phyloP scores from a whole-genome alignment of 805 yeast genomes.

The Saccharomycopsis schoenii region DNA sequence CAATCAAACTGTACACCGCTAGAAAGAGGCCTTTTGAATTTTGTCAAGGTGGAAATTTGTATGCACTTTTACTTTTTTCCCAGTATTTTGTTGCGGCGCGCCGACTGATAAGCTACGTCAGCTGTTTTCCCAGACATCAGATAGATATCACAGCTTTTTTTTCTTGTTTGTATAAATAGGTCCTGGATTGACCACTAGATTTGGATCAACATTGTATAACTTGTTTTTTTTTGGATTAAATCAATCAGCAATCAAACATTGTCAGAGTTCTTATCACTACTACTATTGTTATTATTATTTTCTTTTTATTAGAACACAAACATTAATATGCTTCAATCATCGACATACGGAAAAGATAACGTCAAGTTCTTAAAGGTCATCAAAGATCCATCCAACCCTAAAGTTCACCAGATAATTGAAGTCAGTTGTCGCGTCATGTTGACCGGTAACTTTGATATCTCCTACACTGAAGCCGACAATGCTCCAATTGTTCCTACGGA shows the following conservation, averaged over 20 bases:
- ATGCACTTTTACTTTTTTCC: too few species aligned
- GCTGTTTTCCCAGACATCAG: too few species aligned
- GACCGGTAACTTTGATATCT: constrained; percentile 66
- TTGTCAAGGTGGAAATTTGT: too few species aligned
- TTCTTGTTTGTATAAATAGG: neutral
- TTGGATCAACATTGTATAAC: too few species aligned
- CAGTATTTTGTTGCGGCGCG: neutral
- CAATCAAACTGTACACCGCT: neutral
- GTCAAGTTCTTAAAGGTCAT: constrained; percentile 87
- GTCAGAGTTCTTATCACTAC: too few species aligned
- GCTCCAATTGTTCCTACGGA: constrained; percentile 88
- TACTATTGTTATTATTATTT: too few species aligned
- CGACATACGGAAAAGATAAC: constrained; percentile 86
- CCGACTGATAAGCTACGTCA: neutral
- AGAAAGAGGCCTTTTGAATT: neutral
- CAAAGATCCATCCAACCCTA: constrained; percentile 63
- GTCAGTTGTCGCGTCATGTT: constrained; percentile 70
- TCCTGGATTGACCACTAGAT: neutral
- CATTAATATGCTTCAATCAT: constrained; percentile 26
- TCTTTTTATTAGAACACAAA: too few species aligned
- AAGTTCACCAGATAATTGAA: constrained; percentile 74
- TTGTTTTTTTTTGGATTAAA: too few species aligned
- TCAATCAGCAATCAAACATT: too few species aligned
- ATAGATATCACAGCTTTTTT: neutral
- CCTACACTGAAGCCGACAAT: constrained; percentile 86